Conservation (phyloP, 345 rosid genomes). For the Passiflora organensis region DNA sequence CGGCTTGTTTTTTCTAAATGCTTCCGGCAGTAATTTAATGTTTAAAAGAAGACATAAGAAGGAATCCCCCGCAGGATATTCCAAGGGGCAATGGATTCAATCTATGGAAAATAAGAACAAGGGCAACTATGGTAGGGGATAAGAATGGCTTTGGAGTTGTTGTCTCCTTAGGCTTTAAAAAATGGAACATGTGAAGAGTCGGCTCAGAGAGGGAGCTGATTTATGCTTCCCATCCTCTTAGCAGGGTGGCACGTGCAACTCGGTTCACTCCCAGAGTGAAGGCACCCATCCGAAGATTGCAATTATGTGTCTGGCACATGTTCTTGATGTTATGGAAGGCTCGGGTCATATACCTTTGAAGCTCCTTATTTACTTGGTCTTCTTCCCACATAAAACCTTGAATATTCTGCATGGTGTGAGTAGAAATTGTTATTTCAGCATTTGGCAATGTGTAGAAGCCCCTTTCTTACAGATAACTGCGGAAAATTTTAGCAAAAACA, state of each 20-base stretch:
- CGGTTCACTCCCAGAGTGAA: slow-evolving; percentile 20
- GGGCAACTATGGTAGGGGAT: background rate
- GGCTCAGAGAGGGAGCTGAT: background rate
- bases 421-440: background rate
- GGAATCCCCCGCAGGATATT: background rate
- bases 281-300: slow-evolving; percentile 27
- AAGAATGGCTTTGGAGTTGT: background rate
- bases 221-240: slow-evolving; percentile 20
- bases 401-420: slow-evolving; percentile 58
- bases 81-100: background rate
- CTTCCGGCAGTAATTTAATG: background rate
- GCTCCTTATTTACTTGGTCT: slow-evolving; percentile 22
- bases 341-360: slow-evolving; percentile 19
- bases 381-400: slow-evolving; percentile 96
- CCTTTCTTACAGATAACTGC: too few relatives aligned
- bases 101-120: background rate
- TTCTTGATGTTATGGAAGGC: slow-evolving; percentile 16
- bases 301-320: slow-evolving; percentile 18
- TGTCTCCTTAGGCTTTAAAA: slow-evolving; percentile 1
- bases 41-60: background rate
- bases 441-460: background rate
- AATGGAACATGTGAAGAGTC: background rate
- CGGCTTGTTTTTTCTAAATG: background rate
- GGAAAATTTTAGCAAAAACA: too few relatives aligned
- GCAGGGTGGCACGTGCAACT: slow-evolving; percentile 21